phyloP scores from a whole-genome alignment of 495 filamentous ascomycete genomes.

The Rhypophila decipiens region DNA sequence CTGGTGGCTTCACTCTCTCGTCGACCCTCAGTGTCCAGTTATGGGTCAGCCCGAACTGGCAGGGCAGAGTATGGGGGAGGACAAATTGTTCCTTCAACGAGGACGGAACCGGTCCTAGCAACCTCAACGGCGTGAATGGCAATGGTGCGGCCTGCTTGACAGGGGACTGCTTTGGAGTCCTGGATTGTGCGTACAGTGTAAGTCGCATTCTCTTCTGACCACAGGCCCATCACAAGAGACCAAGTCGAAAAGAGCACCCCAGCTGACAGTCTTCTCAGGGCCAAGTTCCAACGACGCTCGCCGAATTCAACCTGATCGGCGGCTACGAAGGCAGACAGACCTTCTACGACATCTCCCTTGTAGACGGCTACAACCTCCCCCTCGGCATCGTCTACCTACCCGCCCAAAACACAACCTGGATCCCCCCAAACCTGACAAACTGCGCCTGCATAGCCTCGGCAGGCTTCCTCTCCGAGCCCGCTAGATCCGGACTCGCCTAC shows the following conservation, averaged over 20 bases:
- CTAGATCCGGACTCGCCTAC: constrained; percentile 29
- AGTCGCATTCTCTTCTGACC: constrained; percentile 15
- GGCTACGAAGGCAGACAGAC: constrained; percentile 52
- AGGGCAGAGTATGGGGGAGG: constrained; percentile 72
- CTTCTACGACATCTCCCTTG: constrained; percentile 79
- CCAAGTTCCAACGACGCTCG: constrained; percentile 60
- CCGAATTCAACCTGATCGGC: constrained; percentile 66
- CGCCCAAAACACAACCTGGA: constrained; percentile 46
- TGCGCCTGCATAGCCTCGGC: constrained; percentile 62
- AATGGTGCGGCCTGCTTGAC: constrained; percentile 58
- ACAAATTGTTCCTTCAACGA: constrained; percentile 72
- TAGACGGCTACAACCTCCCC: constrained; percentile 79
- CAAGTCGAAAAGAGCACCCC: not conserved
- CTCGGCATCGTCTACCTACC: constrained; percentile 59
- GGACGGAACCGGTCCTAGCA: constrained; percentile 45
- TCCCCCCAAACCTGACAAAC: constrained; percentile 70
- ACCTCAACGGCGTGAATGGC: constrained; percentile 46
- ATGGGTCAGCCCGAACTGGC: constrained; percentile 62
- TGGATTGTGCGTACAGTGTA: constrained; percentile 61
- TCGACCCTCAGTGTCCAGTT: constrained; percentile 44
- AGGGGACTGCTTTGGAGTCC: constrained; percentile 63
- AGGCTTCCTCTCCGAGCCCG: constrained; percentile 43
- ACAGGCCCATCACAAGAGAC: not conserved
- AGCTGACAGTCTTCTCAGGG: constrained; percentile 38
- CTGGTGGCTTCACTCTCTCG: constrained; percentile 57